These are phyloP conservation scores for Raphanus hybrid DNA, from an alignment of 441 rosid genomes.

Conservation along the genomic window DNA sequence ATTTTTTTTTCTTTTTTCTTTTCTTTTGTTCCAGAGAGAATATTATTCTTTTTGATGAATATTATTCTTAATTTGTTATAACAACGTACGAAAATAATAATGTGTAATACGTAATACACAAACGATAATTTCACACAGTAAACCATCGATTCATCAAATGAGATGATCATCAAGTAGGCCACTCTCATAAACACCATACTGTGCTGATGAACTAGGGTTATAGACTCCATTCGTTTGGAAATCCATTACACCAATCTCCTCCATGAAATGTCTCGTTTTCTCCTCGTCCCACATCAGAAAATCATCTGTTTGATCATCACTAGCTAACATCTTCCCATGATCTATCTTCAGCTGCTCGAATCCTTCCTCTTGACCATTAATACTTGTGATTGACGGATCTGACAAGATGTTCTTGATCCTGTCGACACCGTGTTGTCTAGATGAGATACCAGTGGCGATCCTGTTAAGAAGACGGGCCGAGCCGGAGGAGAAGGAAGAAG, in stretches of 20 bases:
- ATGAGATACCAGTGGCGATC: slow-evolving; percentile 35
- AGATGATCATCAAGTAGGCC: slow-evolving; percentile 2
- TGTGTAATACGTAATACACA: not conserved
- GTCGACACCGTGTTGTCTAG: slow-evolving; percentile 31
- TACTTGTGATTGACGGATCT: not conserved
- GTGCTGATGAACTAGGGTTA: slow-evolving; percentile 8
- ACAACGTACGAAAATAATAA: not conserved
- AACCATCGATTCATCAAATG: not conserved
- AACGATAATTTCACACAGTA: not conserved
- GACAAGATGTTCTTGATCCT: slow-evolving; percentile 33
- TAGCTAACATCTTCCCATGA: slow-evolving; percentile 7
- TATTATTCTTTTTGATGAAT: not conserved
- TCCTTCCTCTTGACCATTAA: slow-evolving; percentile 17
- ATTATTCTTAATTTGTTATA: not conserved
- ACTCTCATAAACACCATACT: slow-evolving; percentile 2
- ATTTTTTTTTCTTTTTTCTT: too few relatives aligned
- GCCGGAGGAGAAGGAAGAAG: slow-evolving; percentile 23
- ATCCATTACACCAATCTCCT: slow-evolving; percentile 13
- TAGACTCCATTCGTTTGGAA: not conserved
- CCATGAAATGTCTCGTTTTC: slow-evolving; percentile 27
- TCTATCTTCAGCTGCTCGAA: not conserved
- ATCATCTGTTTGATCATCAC: slow-evolving; percentile 23
- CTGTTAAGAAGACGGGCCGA: slow-evolving; percentile 34
- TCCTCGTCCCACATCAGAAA: slow-evolving; percentile 35
- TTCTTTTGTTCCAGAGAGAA: too few relatives aligned